Base-by-base conservation (phyloP, 805 yeast species). In the Hanseniaspora hatyaiensis region DNA sequence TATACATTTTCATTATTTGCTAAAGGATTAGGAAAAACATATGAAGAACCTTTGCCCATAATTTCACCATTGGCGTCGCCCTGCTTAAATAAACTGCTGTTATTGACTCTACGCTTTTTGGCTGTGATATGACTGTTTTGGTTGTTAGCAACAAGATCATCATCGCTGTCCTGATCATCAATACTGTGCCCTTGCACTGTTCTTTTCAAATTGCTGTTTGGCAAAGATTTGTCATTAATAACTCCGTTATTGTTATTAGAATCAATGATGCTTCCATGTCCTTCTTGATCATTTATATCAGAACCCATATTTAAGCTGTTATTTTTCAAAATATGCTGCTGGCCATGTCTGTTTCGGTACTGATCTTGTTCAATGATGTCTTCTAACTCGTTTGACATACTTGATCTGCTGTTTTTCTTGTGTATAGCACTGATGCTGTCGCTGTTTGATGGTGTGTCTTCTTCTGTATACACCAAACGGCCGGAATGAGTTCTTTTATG, bases 401-500 rank as follows among this genome's bases (percentile, higher is more conserved):
- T 15, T 6, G 49, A 30, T 16, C n/a, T 37, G 3, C 18, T 37
- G 26, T 37, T 31, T 11, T 37, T 20, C 23, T 30, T 30, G 16
- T 36, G 18, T 36, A 16, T 26, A 22, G 11, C 30, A 28, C 29
- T 22, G 32, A 11, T n/a, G 22, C 23, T 26, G 12, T n/a, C n/a
- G n/a, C n/a, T n/a, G n/a, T n/a, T n/a, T n/a, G 29, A 26, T 26
- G 29, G 11, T 15, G 20, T 19, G 4, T 34, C 29, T 4, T 45
- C 49, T 6, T 45, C 49, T 4, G 38, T 45, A 12, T 37, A 37
- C 13, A 37, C 49, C 6, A 37, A 26, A 12, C 30, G 52, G 56
- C 23, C 47, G 46, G 40, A 34, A 49, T 43, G 47, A 2, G 47
- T 43, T 34, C 34, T 50, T 41, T 28, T 54, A 41, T 36, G 50